Base-by-base conservation (phyloP, 768 basidiomycete species). In the Hygrocybe punicea region DNA sequence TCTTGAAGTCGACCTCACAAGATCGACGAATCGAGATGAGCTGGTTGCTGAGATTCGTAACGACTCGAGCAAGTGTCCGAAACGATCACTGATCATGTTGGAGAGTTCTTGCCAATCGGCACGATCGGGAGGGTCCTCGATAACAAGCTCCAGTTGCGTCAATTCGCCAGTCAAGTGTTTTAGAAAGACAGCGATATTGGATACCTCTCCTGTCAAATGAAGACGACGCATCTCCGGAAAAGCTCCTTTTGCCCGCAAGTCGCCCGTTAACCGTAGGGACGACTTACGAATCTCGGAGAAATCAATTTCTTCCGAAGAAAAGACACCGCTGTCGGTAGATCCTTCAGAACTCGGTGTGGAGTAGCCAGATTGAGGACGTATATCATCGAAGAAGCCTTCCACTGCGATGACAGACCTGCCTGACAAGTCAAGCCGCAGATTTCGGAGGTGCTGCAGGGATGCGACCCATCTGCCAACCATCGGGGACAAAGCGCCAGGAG, bases 311-410 rank as follows among this genome's bases (percentile, higher is more conserved):
- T 89, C 87, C 51, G 79, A 82, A 53, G 87, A 89, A 74, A 87
- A 89, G 58, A 90, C 82, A 40, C 88, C 87, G 62, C 86, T 89
- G 69, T 91, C 89, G 40, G 80, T 85, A 51, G 86, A 84, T 23
- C 74, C 78, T 13, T 83, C 78, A 10, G 87, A 87, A 60, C 78
- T 83, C 6, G 89, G 89, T 11, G 88, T 87, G 25, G 81, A 81
- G 58, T 77, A 76, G n/a, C 89, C 89, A 1, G 88, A 89, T 40
- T 80, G 77, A 14, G 79, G 73, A 59, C 75, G 73, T 60, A 90
- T 73, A 53, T 88, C 83, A 66, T 85, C 84, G 67, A 91, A 91
- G 70, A 91, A 91, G 17, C 86, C 85, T 71, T 89, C 87, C n/a
- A 90, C 84, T 0, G 85, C 84, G 29, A 83, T 83, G 53, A 80